These are phyloP conservation scores for Lantana camara DNA, from an alignment of 257 asterid species.

Conservation along the genomic window DNA sequence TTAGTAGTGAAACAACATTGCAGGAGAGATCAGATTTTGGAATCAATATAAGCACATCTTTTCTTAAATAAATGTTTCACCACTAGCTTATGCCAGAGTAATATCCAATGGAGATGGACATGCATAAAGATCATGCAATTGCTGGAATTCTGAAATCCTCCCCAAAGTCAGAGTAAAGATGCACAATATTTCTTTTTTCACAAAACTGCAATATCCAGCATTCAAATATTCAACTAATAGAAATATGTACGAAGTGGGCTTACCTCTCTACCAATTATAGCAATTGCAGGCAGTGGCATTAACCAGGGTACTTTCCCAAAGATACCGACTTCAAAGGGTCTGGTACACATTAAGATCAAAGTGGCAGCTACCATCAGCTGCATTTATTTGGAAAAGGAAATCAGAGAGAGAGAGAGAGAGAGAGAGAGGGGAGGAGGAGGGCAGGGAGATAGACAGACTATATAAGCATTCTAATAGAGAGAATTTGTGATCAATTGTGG, in stretches of 20 bases:
- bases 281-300: constrained; percentile 72
- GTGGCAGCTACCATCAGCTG: constrained; percentile 96
- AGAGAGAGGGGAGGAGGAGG: constrained; percentile 3
- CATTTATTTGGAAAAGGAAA: constrained; percentile 27
- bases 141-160: too few relatives aligned
- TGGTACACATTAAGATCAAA: constrained; percentile 76
- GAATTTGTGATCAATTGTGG: not conserved
- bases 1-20: too few relatives aligned
- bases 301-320: constrained; percentile 75
- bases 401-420: not conserved
- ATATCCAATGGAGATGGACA: too few relatives aligned
- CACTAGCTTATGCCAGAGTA: too few relatives aligned
- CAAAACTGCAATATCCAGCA: not conserved
- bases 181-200: not conserved
- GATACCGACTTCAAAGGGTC: constrained; percentile 63
- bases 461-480: not conserved
- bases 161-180: too few relatives aligned
- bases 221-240: not conserved
- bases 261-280: constrained; percentile 91
- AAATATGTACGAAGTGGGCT: not conserved
- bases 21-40: too few relatives aligned
- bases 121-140: too few relatives aligned
- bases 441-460: constrained; percentile 14
- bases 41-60: too few relatives aligned
- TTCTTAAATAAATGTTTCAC: too few relatives aligned